Evolutionary conservation across 2,329 filamentous ascomycete species (phyloP).

Genomic region (Catunica adiposa): DNA sequence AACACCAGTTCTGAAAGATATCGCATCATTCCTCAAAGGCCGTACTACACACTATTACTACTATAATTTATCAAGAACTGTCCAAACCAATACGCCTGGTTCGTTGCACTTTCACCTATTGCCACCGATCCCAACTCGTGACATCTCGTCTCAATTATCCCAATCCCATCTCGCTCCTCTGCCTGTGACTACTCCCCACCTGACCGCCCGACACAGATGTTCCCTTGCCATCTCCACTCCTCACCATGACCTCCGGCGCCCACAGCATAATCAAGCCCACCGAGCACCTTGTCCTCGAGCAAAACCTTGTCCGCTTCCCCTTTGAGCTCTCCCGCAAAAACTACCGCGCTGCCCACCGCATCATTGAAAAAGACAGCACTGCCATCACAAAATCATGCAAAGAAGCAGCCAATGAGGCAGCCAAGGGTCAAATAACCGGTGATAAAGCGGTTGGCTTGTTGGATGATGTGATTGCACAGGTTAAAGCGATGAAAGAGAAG

Average conservation of each 20-base stretch:
- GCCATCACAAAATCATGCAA: slow-evolving; percentile 44
- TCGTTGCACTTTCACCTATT: no score
- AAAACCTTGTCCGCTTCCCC: slow-evolving; percentile 82
- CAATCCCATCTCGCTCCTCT: no score
- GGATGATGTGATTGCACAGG: slow-evolving; percentile 69
- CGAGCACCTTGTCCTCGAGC: slow-evolving; percentile 67
- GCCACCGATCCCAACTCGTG: no score
- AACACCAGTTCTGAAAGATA: no score
- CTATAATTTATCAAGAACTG: no score
- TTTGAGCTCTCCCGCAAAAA: slow-evolving; percentile 88
- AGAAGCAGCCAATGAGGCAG: slow-evolving; percentile 49
- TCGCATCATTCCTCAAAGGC: no score
- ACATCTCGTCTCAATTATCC: background rate
- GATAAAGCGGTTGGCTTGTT: slow-evolving; percentile 64
- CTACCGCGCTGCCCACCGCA: slow-evolving; percentile 70
- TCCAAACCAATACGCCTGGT: no score
- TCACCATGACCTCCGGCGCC: background rate
- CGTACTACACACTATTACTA: no score
- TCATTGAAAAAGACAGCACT: slow-evolving; percentile 54
- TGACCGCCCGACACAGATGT: background rate
- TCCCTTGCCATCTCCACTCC: background rate
- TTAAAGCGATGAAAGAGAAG: slow-evolving; percentile 79
- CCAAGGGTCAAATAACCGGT: slow-evolving; percentile 43
- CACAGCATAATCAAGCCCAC: slow-evolving; percentile 49
- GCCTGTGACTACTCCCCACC: no score